Conservation (phyloP, 2,329 filamentous ascomycete species). For the Rutstroemia sp. region DNA sequence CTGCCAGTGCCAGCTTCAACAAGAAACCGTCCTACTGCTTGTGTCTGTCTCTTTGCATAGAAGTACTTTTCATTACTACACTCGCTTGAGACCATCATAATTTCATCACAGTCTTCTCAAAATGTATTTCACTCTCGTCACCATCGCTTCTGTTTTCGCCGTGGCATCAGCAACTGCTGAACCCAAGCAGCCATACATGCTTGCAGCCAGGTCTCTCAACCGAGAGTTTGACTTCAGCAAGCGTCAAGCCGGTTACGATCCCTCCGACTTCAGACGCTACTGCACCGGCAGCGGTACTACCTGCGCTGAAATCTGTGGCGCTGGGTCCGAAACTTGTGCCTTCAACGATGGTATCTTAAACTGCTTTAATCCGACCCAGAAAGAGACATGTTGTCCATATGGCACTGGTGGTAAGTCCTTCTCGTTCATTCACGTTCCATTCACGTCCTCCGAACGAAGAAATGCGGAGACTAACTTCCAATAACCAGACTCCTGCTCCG, state of each 20-base stretch:
- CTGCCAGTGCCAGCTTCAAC: too few species aligned
- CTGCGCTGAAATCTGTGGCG: constrained; percentile 7
- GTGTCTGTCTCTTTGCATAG: not conserved
- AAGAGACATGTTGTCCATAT: constrained; percentile 4
- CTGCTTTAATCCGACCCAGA: constrained; percentile 1
- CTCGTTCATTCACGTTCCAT: not conserved
- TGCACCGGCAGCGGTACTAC: constrained; percentile 2
- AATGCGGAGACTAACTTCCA: not conserved
- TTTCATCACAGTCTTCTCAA: not conserved
- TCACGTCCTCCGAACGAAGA: not conserved
- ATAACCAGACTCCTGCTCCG: constrained; percentile 8
- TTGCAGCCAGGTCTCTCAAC: constrained; percentile 2
- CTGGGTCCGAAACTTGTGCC: constrained; percentile 5
- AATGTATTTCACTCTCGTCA: not conserved
- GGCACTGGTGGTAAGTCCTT: constrained; percentile 6
- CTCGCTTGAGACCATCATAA: not conserved
- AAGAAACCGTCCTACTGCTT: not conserved
- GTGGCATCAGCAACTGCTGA: not conserved
- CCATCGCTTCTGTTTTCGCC: not conserved
- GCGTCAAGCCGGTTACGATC: constrained; percentile 9
- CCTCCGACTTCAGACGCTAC: not conserved
- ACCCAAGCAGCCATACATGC: constrained; percentile 1
- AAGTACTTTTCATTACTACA: not conserved
- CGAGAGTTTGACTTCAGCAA: not conserved
- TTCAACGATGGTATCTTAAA: constrained; percentile 1